Base-by-base conservation (phyloP, 1,139 yeast genomes). In the Chernovozyma aurita region DNA sequence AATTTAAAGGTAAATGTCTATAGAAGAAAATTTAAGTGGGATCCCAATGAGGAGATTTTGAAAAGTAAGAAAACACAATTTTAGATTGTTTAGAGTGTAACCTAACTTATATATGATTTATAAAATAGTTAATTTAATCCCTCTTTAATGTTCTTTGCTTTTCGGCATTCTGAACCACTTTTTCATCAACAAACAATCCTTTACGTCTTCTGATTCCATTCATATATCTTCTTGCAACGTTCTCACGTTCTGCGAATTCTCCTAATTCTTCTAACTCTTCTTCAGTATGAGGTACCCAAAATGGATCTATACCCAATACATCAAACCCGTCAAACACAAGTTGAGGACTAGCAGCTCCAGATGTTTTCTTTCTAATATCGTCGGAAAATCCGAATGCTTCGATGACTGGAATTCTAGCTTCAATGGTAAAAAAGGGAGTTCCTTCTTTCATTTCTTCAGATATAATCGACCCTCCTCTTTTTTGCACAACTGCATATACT, bases 261-360 rank as follows among this genome's bases (percentile, higher is more conserved):
- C 98, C 99, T 33, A 86, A 66, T 42, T 88, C 95, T 55, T 92
- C 98, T 34, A 92, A 63, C 55, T 94, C 98, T 57, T 88, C 97
- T 50, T 86, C 97, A 0, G 98, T 94, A 5, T 92, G 86, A n/a
- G 99, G 98, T 11, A 92, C 95, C 99, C 99, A 94, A 70, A 84
- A 94, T 28, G 99, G 99, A 64, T 94, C 97, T 46, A 85, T 77
- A 43, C 87, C 95, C 35, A 90, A 74, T 44, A 81, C 66, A 50
- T 88, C 95, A 57, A 76, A 94, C 2, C 98, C 98, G 32, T 84
- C 76, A 53, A 92, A 92, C 5, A 90, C 86, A 41, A 94, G 70
- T 59, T 92, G 98, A 0, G 98, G 98, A 52, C 87, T 85, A 3
- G 98, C 98, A 4, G 97, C 95, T 37, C 99, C 99, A 1, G 96